Conservation (phyloP, 805 yeast genomes). For the Lipomyces sp. region DNA sequence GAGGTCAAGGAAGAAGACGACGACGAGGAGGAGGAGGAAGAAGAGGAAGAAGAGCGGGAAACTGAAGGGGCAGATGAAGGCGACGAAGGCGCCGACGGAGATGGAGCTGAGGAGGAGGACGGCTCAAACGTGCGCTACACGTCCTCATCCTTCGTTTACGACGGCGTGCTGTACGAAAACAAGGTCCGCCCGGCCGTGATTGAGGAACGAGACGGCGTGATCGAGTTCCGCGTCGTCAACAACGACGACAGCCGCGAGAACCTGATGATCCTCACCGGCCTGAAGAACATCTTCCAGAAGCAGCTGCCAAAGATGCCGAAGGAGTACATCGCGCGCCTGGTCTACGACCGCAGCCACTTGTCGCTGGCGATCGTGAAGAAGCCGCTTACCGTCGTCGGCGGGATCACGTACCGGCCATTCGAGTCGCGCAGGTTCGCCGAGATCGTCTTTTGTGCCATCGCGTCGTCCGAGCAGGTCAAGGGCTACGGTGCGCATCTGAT, state of each 20-base stretch:
- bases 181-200: slow-evolving; percentile 91
- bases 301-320: slow-evolving; percentile 99
- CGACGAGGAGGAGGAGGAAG: slow-evolving; percentile 15
- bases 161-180: slow-evolving; percentile 76
- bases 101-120: slow-evolving; percentile 2
- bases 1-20: slow-evolving; percentile 31
- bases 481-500: slow-evolving; percentile 98
- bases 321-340: slow-evolving; percentile 90
- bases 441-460: slow-evolving; percentile 96
- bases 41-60: neutral
- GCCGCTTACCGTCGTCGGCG: slow-evolving; percentile 95
- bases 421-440: slow-evolving; percentile 90
- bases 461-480: slow-evolving; percentile 94
- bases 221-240: slow-evolving; percentile 93
- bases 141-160: slow-evolving; percentile 57
- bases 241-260: slow-evolving; percentile 86
- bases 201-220: slow-evolving; percentile 89
- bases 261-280: slow-evolving; percentile 87
- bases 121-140: slow-evolving; percentile 33
- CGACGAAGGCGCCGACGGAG: slow-evolving; percentile 5
- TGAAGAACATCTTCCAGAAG: slow-evolving; percentile 93
- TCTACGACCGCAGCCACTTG: slow-evolving; percentile 88
- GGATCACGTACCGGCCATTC: slow-evolving; percentile 94
- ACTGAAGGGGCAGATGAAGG: neutral
- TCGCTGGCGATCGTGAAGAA: slow-evolving; percentile 95